Conservation (phyloP, 2,329 filamentous ascomycete species). For the Aspergillus tanneri region DNA sequence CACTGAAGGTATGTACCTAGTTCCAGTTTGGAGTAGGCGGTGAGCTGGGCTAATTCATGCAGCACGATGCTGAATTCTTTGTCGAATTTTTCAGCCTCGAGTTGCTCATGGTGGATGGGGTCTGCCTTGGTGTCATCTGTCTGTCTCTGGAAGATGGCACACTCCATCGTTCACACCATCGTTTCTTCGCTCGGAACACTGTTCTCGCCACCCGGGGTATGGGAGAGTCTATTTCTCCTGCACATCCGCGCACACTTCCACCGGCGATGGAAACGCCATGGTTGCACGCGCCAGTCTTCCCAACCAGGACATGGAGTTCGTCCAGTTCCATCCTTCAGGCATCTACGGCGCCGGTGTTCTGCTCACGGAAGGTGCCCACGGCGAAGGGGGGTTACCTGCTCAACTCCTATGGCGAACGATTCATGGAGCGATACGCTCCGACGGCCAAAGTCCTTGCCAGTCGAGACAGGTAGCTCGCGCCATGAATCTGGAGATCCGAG, state of each 20-base stretch:
- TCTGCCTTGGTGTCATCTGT: conserved; percentile 1
- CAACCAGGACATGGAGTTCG: conserved; percentile 7
- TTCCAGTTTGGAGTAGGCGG: neutral
- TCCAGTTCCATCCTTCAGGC: conserved; percentile 3
- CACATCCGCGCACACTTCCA: conserved; percentile 4
- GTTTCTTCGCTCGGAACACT: conserved; percentile 3
- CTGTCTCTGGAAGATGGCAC: conserved; percentile 3
- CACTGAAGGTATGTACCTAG: neutral
- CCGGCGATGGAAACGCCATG: conserved; percentile 4
- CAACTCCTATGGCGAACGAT: conserved; percentile 1
- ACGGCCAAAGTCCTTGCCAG: conserved; percentile 5
- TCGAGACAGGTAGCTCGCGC: conserved; percentile 1
- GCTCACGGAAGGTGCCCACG: conserved; percentile 2
- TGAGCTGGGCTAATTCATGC: neutral
- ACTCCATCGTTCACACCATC: neutral
- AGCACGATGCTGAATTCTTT: conserved; percentile 7
- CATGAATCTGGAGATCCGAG: conserved; percentile 5
- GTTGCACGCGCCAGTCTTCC: conserved; percentile 3
- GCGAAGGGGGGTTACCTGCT: conserved; percentile 3
- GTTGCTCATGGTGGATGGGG: conserved; percentile 1
- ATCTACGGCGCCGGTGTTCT: conserved; percentile 5
- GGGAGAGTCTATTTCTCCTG: conserved; percentile 5
- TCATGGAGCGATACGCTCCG: conserved; percentile 6
- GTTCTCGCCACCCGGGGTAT: conserved; percentile 3
- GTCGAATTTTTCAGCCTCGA: conserved; percentile 4